These are phyloP conservation scores for Aurifilum marmelostoma DNA, from an alignment of 2,329 filamentous ascomycete genomes.

Conservation along the genomic window DNA sequence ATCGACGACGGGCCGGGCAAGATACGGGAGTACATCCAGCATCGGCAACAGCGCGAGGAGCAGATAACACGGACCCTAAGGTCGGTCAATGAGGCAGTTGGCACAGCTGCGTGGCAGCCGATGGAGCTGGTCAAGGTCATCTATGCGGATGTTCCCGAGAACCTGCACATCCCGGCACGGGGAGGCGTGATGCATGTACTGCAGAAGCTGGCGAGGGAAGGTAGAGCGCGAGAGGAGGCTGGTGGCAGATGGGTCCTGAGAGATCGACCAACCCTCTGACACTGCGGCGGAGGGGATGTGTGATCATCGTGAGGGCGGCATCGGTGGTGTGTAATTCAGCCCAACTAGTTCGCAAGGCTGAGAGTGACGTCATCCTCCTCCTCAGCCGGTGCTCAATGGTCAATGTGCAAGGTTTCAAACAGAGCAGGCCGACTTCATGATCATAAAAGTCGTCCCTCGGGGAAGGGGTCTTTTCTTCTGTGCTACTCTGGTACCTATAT, in stretches of 20 bases:
- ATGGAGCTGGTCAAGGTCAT: constrained; percentile 88
- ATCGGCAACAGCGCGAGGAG: constrained; percentile 77
- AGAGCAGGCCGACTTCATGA: neutral
- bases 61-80: constrained; percentile 72
- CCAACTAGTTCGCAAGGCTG: constrained; percentile 8
- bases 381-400: neutral
- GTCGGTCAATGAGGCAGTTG: constrained; percentile 37
- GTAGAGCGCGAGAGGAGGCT: constrained; percentile 55
- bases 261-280: constrained; percentile 47
- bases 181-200: constrained; percentile 78
- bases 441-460: neutral
- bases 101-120: constrained; percentile 59
- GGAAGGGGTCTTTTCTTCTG: neutral
- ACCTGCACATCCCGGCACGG: constrained; percentile 75
- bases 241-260: constrained; percentile 48
- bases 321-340: neutral
- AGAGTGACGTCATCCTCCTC: constrained; percentile 22
- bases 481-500: neutral
- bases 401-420: neutral
- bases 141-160: constrained; percentile 78
- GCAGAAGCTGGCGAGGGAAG: constrained; percentile 75
- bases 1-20: constrained; percentile 72
- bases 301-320: neutral
- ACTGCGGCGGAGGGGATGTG: neutral
- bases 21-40: constrained; percentile 81